These are phyloP conservation scores for Luzula sylvatica DNA, from an alignment of 176 grass and related monocot genomes.

Conservation along the genomic window DNA sequence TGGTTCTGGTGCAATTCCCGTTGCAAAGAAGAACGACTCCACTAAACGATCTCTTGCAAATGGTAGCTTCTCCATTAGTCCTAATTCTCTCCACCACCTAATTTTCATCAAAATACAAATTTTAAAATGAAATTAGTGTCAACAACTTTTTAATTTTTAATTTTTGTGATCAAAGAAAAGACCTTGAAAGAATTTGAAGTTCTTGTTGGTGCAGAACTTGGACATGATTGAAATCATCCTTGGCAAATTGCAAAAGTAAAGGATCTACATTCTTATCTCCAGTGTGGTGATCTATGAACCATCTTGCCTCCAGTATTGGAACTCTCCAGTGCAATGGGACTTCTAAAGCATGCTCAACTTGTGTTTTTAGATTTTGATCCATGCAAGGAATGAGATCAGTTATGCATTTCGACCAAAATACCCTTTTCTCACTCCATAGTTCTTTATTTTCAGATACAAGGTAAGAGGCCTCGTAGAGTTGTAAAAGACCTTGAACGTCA, in stretches of 20 bases:
- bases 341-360: constrained; percentile 17
- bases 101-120: background rate
- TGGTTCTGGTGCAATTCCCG: constrained; percentile 11
- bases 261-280: background rate
- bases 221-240: constrained; percentile 29
- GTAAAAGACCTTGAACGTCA: background rate
- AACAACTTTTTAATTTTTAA: no score
- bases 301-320: constrained; percentile 20
- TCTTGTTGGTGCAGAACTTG: constrained; percentile 29
- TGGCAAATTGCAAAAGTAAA: constrained; percentile 20
- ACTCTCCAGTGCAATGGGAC: constrained; percentile 31
- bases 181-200: constrained; percentile 12
- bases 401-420: background rate
- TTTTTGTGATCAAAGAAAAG: background rate
- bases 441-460: constrained; percentile 8
- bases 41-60: constrained; percentile 37
- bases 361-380: background rate
- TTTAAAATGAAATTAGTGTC: background rate
- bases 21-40: constrained; percentile 14
- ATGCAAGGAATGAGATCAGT: constrained; percentile 5
- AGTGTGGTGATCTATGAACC: constrained; percentile 26
- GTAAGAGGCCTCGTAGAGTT: constrained; percentile 24
- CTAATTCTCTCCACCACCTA: constrained; percentile 43
- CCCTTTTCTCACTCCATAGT: constrained; percentile 8
- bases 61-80: constrained; percentile 13